These are phyloP conservation scores for Fusarium odoratissimum DNA, from an alignment of 2,329 filamentous ascomycete species.

Conservation along the genomic window DNA sequence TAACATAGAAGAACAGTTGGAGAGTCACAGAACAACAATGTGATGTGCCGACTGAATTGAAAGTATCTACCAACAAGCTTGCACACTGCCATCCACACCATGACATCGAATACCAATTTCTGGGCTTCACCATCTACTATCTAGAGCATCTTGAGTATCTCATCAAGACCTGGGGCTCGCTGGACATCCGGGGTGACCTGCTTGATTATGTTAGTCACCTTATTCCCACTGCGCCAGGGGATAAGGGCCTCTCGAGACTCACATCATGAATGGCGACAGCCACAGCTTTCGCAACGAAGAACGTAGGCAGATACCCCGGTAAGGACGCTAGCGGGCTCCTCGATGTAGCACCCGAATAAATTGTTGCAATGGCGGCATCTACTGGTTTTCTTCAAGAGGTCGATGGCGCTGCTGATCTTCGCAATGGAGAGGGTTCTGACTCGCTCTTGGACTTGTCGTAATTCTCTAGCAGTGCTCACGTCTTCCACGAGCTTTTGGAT, in stretches of 20 bases:
- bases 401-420: accelerated
- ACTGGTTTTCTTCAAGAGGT: not conserved
- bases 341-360: accelerated
- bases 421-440: accelerated
- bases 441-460: accelerated
- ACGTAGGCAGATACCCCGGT: accelerated
- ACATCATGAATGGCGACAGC: not conserved
- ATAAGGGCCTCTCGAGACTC: accelerated
- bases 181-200: accelerated
- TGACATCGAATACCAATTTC: not conserved
- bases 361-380: not conserved
- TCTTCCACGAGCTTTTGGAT: accelerated
- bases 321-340: accelerated
- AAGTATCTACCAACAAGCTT: too few species aligned
- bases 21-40: too few species aligned
- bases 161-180: accelerated
- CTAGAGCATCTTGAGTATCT: accelerated
- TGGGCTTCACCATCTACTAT: accelerated
- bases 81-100: accelerated
- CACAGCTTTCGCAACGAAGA: not conserved
- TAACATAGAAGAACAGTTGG: too few species aligned
- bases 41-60: too few species aligned
- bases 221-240: accelerated
- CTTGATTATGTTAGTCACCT: accelerated
- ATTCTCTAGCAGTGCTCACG: not conserved